These are phyloP conservation scores for Purpureocillium takamizusanense DNA, from an alignment of 2,329 filamentous ascomycete genomes.

Conservation along the genomic window DNA sequence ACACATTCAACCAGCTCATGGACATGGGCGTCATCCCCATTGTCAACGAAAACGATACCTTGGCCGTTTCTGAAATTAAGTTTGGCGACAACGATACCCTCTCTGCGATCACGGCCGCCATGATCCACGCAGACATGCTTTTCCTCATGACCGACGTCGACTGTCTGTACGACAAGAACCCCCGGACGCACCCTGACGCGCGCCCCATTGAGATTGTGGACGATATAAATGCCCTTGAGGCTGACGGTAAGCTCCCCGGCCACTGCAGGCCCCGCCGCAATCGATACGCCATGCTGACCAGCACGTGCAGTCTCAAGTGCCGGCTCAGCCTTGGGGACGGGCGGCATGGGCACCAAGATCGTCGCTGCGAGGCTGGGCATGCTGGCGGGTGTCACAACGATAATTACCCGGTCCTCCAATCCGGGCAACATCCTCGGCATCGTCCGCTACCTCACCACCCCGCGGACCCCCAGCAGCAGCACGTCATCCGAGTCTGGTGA, in stretches of 20 bases:
- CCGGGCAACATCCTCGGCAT: constrained; percentile 88
- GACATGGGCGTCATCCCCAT: constrained; percentile 96
- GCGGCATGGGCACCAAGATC: constrained; percentile 97
- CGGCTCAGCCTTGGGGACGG: constrained; percentile 82
- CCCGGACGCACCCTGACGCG: constrained; percentile 74
- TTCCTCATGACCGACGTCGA: constrained; percentile 99
- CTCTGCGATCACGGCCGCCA: constrained; percentile 90
- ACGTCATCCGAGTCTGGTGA: constrained; percentile 10
- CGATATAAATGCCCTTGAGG: constrained; percentile 73
- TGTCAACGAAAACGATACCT: constrained; percentile 96
- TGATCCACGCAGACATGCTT: constrained; percentile 93
- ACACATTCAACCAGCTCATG: constrained; percentile 82
- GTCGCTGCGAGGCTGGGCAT: constrained; percentile 86
- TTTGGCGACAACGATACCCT: constrained; percentile 98
- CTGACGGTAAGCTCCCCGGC: constrained; percentile 51
- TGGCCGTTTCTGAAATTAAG: constrained; percentile 97
- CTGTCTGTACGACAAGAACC: constrained; percentile 94
- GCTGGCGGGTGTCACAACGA: constrained; percentile 87
- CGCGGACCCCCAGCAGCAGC: constrained; percentile 5
- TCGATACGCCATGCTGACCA: not conserved
- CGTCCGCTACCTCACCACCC: constrained; percentile 63
- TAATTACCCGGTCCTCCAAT: constrained; percentile 90
- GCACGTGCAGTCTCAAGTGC: constrained; percentile 65
- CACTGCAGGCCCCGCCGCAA: not conserved
- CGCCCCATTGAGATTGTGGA: constrained; percentile 86